Conservation (phyloP, 148 eudicot species). For the Camellia japonica region DNA sequence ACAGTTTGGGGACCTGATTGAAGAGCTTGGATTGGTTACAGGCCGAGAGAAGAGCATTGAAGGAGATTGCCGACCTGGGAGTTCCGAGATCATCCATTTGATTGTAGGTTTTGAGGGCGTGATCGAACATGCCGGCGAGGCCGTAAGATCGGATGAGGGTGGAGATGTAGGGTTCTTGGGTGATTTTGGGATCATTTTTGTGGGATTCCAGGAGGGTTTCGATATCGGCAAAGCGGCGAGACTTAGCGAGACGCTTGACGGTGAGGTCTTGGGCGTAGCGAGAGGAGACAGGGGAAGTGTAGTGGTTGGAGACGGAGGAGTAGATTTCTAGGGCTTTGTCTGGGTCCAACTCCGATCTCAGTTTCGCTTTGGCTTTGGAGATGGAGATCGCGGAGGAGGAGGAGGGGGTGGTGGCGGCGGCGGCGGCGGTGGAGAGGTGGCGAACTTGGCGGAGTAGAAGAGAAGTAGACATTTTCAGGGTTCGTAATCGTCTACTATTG, state of each 20-base stretch:
- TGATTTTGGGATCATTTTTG: constrained; percentile 52
- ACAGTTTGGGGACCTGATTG: constrained; percentile 52
- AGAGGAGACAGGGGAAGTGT: constrained; percentile 41
- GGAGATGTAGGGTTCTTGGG: constrained; percentile 54
- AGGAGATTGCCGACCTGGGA: constrained; percentile 50
- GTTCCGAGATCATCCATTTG: constrained; percentile 71
- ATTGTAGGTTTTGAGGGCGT: constrained; percentile 54
- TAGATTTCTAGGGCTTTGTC: constrained; percentile 75
- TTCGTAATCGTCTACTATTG: no score
- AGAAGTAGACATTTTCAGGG: constrained; percentile 27
- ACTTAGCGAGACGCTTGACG: constrained; percentile 66
- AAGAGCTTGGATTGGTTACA: constrained; percentile 39
- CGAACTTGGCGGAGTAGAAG: constrained; percentile 41
- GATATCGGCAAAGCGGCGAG: constrained; percentile 62
- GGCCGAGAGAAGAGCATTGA: constrained; percentile 64
- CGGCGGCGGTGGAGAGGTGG: constrained; percentile 37
- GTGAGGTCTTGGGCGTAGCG: constrained; percentile 62
- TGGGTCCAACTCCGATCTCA: constrained; percentile 57
- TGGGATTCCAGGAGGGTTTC: constrained; percentile 59
- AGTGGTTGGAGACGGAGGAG: constrained; percentile 49
- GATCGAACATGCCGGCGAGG: constrained; percentile 62
- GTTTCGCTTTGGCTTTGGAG: constrained; percentile 58
- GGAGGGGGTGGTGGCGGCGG: constrained; percentile 15
- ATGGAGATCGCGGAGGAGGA: constrained; percentile 35
- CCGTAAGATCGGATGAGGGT: constrained; percentile 72